These are phyloP conservation scores for Rhodotorula sp. DNA, from an alignment of 1,284 basidiomycete genomes.

Conservation along the genomic window DNA sequence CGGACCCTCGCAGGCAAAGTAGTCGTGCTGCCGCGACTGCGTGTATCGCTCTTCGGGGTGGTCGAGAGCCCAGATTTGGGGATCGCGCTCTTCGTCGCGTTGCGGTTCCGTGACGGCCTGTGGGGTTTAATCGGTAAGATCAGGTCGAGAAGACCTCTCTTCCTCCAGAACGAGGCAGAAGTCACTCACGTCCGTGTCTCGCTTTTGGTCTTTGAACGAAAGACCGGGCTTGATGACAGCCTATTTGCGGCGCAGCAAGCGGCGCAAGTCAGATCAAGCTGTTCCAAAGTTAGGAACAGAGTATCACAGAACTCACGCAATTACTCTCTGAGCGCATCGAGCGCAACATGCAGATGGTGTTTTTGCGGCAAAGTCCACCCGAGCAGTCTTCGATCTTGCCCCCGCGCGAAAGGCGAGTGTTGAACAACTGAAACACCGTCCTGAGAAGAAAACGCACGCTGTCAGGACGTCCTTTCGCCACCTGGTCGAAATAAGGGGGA, in stretches of 20 bases:
- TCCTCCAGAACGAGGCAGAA: no score
- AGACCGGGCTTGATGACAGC: slow-evolving; percentile 34
- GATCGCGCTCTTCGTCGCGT: slow-evolving; percentile 23
- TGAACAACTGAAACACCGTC: slow-evolving; percentile 35
- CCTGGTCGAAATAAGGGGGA: no score
- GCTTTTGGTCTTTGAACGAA: slow-evolving; percentile 39
- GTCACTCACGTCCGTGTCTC: slow-evolving; percentile 33
- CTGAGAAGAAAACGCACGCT: not conserved
- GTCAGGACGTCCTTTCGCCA: not conserved
- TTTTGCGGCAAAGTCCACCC: slow-evolving; percentile 29
- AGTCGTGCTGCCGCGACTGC: slow-evolving; percentile 35
- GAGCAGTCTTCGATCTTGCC: slow-evolving; percentile 37
- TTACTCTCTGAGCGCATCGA: slow-evolving; percentile 37
- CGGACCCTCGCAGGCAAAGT: slow-evolving; percentile 37
- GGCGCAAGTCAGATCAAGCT: not conserved
- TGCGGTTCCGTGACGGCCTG: slow-evolving; percentile 39
- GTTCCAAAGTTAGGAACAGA: no score
- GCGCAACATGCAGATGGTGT: slow-evolving; percentile 40
- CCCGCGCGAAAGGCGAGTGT: slow-evolving; percentile 27
- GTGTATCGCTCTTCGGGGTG: slow-evolving; percentile 18
- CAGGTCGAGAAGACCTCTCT: no score
- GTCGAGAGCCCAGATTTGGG: not conserved
- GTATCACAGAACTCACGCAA: slow-evolving; percentile 22
- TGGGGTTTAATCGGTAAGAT: not conserved
- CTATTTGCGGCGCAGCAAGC: slow-evolving; percentile 1